Percentiles rank a stretch among this genome's conserved stretches.
Conservation (phyloP, 179 eudicot genomes). For the Nepenthes alata region DNA sequence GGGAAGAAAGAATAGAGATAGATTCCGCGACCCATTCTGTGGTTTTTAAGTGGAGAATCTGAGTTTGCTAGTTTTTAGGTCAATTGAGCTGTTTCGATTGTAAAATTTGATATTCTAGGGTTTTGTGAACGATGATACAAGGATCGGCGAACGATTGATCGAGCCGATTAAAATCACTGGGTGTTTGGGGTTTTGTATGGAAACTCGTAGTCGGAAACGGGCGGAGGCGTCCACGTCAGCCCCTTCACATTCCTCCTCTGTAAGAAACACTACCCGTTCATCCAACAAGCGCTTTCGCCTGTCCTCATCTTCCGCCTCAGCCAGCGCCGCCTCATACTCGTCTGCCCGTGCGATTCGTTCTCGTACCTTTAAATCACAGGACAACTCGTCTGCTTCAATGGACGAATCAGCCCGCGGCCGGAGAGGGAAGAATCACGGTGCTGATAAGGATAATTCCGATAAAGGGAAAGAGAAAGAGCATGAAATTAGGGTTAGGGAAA, state of each 20-base stretch:
- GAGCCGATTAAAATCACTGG: conserved; percentile 11
- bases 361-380: conserved; percentile 26
- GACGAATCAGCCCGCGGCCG: conserved; percentile 52
- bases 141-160: conserved; percentile 17
- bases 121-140: conserved; percentile 8
- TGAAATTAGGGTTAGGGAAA: conserved; percentile 45
- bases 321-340: conserved; percentile 14
- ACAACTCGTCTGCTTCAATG: conserved; percentile 17
- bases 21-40: too few relatives aligned
- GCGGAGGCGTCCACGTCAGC: conserved; percentile 98
- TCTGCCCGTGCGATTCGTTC: conserved; percentile 33
- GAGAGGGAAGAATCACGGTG: conserved; percentile 39
- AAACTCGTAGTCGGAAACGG: conserved; percentile 99
- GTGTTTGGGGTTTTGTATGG: conserved; percentile 81
- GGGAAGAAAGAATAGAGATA: too few relatives aligned
- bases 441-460: conserved; percentile 46
- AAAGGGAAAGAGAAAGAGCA: conserved; percentile 89
- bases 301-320: conserved; percentile 20
- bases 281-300: conserved; percentile 55
- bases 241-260: conserved; percentile 49
- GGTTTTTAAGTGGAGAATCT: neutral
- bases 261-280: conserved; percentile 55
- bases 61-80: neutral
- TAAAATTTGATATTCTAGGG: conserved; percentile 3
- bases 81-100: neutral